Conservation (phyloP, 1,139 yeast species). For the Schwanniomyces etchellsii region DNA sequence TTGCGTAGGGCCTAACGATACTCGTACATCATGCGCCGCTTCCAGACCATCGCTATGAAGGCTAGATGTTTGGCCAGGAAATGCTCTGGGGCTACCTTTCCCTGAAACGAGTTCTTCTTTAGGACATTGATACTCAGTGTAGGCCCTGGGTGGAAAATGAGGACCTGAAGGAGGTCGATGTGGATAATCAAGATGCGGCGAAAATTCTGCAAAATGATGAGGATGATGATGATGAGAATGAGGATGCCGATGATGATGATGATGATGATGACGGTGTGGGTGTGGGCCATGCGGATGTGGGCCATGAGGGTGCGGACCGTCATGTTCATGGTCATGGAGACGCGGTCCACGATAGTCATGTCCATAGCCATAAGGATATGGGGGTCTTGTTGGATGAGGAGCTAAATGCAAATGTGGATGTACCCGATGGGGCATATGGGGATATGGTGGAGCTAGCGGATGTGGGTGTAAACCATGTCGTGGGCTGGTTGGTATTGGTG, state of each 20-base stretch:
- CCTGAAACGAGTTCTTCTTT: too few relatives aligned
- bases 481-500: slow-evolving; percentile 5
- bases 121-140: too few relatives aligned
- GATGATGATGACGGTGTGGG: slow-evolving; percentile 1
- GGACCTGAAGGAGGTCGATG: too few relatives aligned
- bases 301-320: slow-evolving; percentile 6
- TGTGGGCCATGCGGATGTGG: neutral
- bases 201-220: neutral
- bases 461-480: slow-evolving; percentile 1
- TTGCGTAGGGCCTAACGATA: too few relatives aligned
- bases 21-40: too few relatives aligned
- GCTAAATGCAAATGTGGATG: slow-evolving; percentile 3
- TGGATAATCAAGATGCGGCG: too few relatives aligned
- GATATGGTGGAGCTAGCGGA: slow-evolving; percentile 3
- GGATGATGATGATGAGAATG: neutral
- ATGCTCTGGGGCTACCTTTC: too few relatives aligned
- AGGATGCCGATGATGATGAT: slow-evolving; percentile 1
- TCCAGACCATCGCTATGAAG: too few relatives aligned
- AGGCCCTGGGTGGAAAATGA: too few relatives aligned
- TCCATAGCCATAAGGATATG: slow-evolving; percentile 4
- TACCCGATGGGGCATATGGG: slow-evolving; percentile 5
- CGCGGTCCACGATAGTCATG: neutral
- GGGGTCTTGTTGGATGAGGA: slow-evolving; percentile 3
- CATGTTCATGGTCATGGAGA: neutral
- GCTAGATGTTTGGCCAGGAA: too few relatives aligned